Conservation (phyloP, 75 land plant genomes). For the Cupressus sempervirens region DNA sequence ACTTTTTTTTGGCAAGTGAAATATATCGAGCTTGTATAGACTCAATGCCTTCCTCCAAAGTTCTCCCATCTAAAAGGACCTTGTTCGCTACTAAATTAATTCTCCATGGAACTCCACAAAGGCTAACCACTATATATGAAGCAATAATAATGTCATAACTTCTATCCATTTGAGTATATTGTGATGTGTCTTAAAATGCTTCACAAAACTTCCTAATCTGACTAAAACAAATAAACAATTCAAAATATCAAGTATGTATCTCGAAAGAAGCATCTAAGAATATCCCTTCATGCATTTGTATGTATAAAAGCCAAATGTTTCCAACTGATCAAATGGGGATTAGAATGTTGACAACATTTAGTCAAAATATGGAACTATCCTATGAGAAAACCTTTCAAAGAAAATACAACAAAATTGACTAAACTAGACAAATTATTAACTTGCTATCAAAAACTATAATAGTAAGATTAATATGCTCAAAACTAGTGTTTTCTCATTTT, state of each 20-base stretch:
- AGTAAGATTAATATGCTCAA: no score
- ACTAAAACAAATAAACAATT: background rate
- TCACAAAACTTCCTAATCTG: background rate
- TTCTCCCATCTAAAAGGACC: constrained; percentile 23
- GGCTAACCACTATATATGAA: constrained; percentile 44
- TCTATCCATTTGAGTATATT: background rate
- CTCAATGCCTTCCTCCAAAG: constrained; percentile 18
- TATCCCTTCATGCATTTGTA: background rate
- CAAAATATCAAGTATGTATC: background rate
- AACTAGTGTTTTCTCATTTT: no score
- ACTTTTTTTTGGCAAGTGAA: no score
- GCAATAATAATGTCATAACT: background rate
- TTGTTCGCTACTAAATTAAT: constrained; percentile 38
- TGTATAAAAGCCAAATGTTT: background rate
- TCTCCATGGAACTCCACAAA: constrained; percentile 67
- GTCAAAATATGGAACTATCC: background rate
- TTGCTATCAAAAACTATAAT: no score
- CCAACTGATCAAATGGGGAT: background rate
- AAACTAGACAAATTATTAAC: no score
- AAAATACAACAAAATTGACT: no score
- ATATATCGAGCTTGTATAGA: constrained; percentile 34
- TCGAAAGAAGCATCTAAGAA: background rate
- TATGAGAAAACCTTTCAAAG: background rate
- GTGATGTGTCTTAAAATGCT: background rate
- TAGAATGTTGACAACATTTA: background rate